Percentiles rank a stretch among this genome's conserved stretches.
phyloP scores from a whole-genome alignment of 305 asterid genomes.

The Fraxinus xanthoxyloides region DNA sequence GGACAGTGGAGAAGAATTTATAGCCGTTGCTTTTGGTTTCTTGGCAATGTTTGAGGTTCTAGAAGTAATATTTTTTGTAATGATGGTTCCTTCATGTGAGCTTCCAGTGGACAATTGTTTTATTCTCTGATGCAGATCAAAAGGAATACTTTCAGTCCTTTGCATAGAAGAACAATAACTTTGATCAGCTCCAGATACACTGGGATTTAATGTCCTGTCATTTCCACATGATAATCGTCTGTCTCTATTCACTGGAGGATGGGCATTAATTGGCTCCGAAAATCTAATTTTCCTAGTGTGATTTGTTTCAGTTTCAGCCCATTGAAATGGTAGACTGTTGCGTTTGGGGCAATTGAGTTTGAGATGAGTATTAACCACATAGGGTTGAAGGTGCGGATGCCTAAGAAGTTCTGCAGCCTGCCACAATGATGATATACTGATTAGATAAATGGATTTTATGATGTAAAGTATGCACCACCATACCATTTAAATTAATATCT shows the following conservation, averaged over 20 bases:
- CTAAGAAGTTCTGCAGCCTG: conserved; percentile 97
- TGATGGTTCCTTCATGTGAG: conserved; percentile 44
- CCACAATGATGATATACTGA: conserved; percentile 16
- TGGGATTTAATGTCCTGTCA: conserved; percentile 87
- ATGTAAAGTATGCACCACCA: neutral
- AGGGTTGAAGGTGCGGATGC: conserved; percentile 78
- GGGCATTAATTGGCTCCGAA: conserved; percentile 49
- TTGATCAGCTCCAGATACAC: conserved; percentile 73
- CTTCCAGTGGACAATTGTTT: conserved; percentile 48
- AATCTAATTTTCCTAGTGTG: conserved; percentile 53
- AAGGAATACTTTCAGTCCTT: conserved; percentile 30
- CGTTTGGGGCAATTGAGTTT: conserved; percentile 76
- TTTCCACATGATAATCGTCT: conserved; percentile 56
- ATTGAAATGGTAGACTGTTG: conserved; percentile 55
- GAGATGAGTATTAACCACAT: conserved; percentile 76
- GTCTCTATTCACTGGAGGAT: conserved; percentile 39
- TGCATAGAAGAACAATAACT: conserved; percentile 50
- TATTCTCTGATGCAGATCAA: conserved; percentile 35
- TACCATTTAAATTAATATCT: neutral
- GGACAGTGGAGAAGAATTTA: conserved; percentile 50
- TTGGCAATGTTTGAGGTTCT: conserved; percentile 37
- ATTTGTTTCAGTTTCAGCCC: conserved; percentile 46
- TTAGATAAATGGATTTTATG: conserved; percentile 7
- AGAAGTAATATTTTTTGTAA: conserved; percentile 62
- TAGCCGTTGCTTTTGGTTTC: conserved; percentile 34